Conservation (phyloP, 2,329 filamentous ascomycete species). For the Pseudogymnoascus sp. region DNA sequence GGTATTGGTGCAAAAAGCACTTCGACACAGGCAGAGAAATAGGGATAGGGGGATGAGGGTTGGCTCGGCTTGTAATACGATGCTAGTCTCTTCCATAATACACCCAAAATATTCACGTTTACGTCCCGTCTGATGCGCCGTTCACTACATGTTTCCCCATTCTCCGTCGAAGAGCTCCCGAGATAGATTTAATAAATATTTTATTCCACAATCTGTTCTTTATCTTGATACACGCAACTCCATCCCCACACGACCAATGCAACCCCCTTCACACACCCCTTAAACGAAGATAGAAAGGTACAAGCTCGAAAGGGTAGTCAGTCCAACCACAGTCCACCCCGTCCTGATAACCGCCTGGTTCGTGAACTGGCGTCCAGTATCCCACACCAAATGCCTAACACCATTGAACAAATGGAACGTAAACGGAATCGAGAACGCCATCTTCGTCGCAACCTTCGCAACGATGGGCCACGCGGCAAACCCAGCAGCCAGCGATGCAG, state of each 20-base stretch:
- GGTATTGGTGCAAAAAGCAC: neutral
- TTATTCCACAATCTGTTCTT: slow-evolving; percentile 8
- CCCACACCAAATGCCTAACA: slow-evolving; percentile 65
- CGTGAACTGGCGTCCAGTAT: slow-evolving; percentile 52
- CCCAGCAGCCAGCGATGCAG: slow-evolving; percentile 52
- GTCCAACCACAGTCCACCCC: slow-evolving; percentile 54
- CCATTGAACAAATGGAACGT: slow-evolving; percentile 62
- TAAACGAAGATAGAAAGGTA: slow-evolving; percentile 24
- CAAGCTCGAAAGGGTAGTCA: slow-evolving; percentile 42
- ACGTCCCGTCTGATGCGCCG: neutral
- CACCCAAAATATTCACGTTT: neutral
- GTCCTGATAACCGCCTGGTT: slow-evolving; percentile 58
- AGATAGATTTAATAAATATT: neutral
- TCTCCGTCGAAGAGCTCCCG: neutral
- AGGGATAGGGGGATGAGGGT: neutral
- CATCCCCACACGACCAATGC: neutral
- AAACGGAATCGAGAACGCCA: slow-evolving; percentile 53
- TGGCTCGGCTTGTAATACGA: neutral
- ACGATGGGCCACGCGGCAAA: slow-evolving; percentile 54
- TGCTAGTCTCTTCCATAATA: neutral
- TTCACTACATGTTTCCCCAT: neutral
- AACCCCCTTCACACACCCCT: neutral
- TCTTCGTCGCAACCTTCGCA: slow-evolving; percentile 52
- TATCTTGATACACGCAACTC: slow-evolving; percentile 10
- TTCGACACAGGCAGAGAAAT: neutral